A percentile compares a stretch with the other conserved stretches of the same genome.
Conservation (phyloP, 73 alveolate genomes). For the Paramecium pentaurelia region DNA sequence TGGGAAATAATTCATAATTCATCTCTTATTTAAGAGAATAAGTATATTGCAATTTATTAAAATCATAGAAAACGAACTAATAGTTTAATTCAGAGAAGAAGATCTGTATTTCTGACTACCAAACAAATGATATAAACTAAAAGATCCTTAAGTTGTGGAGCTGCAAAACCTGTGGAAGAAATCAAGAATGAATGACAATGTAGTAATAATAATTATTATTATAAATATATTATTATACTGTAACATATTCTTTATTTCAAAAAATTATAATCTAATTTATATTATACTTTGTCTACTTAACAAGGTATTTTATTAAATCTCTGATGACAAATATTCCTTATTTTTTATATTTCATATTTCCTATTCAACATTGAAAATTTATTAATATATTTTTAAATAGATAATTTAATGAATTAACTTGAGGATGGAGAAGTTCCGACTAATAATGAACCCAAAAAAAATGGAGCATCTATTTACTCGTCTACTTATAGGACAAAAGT, state of each 20-base stretch:
- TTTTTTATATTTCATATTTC: not conserved
- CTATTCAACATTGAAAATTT: too few species aligned
- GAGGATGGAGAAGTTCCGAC: not conserved
- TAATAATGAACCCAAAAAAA: not conserved
- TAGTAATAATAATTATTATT: not conserved
- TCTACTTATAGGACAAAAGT: conserved; percentile 7
- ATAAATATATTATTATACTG: not conserved
- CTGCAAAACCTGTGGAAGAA: not conserved
- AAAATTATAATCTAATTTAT: too few species aligned
- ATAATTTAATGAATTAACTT: not conserved
- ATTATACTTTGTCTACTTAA: too few species aligned
- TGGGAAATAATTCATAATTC: not conserved
- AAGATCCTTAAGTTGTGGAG: not conserved
- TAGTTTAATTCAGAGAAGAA: not conserved
- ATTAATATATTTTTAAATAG: not conserved
- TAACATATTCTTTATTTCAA: not conserved
- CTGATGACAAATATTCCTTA: too few species aligned
- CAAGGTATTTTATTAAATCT: too few species aligned
- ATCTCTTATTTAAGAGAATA: not conserved
- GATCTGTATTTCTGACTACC: not conserved
- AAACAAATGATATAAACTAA: not conserved
- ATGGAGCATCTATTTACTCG: not conserved
- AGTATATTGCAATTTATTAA: not conserved
- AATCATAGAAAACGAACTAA: not conserved
- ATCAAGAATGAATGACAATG: not conserved